Percentiles rank a stretch among this genome's conserved stretches.
These are phyloP conservation scores for Pythium inflatum DNA, from an alignment of 352 stramenopile species.

Conservation along the genomic window DNA sequence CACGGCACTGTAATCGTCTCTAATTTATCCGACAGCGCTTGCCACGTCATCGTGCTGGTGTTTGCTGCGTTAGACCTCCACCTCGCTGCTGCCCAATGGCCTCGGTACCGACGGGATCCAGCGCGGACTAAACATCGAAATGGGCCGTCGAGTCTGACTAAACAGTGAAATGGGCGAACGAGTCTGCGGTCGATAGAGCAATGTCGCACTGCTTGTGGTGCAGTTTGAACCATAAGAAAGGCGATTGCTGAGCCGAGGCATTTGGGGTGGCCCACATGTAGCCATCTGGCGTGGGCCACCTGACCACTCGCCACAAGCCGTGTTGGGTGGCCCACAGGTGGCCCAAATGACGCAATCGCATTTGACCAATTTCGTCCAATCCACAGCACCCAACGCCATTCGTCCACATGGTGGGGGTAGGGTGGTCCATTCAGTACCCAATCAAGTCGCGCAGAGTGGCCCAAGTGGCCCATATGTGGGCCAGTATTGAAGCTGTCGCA, in stretches of 20 bases:
- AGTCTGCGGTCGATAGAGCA: no score
- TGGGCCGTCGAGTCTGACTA: no score
- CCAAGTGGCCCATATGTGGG: conserved; percentile 34
- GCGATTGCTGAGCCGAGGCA: no score
- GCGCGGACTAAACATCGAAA: no score
- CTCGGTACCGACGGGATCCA: no score
- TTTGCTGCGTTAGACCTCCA: no score
- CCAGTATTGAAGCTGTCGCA: conserved; percentile 35
- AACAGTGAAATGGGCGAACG: no score
- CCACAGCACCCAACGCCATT: background rate
- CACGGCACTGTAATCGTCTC: conserved; percentile 91
- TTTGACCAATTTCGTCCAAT: conserved; percentile 21
- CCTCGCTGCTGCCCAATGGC: no score
- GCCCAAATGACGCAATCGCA: conserved; percentile 32
- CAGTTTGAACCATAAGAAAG: no score
- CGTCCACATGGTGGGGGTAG: conserved; percentile 11
- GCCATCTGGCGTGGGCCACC: conserved; percentile 31
- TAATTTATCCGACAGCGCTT: conserved; percentile 32
- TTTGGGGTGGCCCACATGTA: conserved; percentile 31
- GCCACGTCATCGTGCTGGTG: no score
- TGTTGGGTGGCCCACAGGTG: conserved; percentile 28
- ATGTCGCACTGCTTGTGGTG: no score
- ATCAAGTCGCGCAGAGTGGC: conserved; percentile 26
- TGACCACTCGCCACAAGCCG: conserved; percentile 17
- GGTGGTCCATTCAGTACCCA: conserved; percentile 12